These are phyloP conservation scores for Vaccinium vitisidaea DNA, from an alignment of 148 eudicot genomes.

Conservation along the genomic window DNA sequence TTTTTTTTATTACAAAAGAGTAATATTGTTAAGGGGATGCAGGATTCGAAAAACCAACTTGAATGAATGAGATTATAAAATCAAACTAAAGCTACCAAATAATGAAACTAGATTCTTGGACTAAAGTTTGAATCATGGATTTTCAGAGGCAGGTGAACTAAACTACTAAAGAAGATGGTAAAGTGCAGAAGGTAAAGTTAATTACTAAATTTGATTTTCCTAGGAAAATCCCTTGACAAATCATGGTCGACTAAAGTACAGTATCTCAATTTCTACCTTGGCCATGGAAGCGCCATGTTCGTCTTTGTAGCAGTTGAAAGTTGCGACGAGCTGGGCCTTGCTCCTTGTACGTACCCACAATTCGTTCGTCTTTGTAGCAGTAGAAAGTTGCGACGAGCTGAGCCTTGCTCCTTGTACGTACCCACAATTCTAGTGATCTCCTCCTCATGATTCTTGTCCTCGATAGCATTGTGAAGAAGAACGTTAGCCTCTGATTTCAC, in stretches of 20 bases:
- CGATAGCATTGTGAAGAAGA: too few relatives aligned
- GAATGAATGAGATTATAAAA: too few relatives aligned
- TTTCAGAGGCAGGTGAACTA: not conserved
- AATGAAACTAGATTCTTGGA: not conserved
- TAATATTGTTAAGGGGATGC: too few relatives aligned
- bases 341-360: slow-evolving; percentile 65
- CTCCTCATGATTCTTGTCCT: too few relatives aligned
- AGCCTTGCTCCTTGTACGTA: slow-evolving; percentile 68
- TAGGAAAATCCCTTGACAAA: not conserved
- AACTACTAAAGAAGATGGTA: not conserved
- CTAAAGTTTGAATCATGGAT: not conserved
- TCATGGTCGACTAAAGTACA: too few relatives aligned
- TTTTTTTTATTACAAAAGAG: too few relatives aligned
- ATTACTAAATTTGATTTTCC: not conserved
- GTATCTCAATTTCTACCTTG: too few relatives aligned
- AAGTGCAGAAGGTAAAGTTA: not conserved
- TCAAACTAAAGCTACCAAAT: too few relatives aligned
- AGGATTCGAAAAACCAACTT: too few relatives aligned
- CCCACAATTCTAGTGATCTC: slow-evolving; percentile 64
- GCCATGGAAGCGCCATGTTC: slow-evolving; percentile 41
- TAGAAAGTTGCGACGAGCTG: slow-evolving; percentile 76
- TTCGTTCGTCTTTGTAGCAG: slow-evolving; percentile 52
- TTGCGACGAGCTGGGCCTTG: slow-evolving; percentile 74
- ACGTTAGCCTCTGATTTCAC: too few relatives aligned
- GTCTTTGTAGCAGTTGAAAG: slow-evolving; percentile 56